Evolutionary conservation across 176 grass and related monocot species (phyloP).

Genomic region (Bothriochloa decipiens): DNA sequence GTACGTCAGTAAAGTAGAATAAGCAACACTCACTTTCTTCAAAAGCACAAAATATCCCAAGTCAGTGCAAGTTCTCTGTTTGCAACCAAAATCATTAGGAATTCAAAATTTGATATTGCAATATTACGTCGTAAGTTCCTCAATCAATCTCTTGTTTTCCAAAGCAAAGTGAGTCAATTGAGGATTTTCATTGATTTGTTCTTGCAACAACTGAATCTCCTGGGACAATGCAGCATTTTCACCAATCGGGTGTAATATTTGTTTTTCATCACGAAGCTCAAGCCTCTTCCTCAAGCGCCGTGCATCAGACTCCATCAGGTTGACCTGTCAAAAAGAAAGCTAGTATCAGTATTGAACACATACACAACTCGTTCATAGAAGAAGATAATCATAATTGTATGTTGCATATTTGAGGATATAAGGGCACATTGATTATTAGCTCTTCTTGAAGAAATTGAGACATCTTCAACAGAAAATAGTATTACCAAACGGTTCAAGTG

Average conservation of each 20-base stretch:
- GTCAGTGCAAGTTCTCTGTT: conserved; percentile 26
- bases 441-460: conserved; percentile 5
- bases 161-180: conserved; percentile 78
- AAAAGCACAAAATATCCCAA: conserved; percentile 30
- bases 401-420: conserved; percentile 24
- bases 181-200: conserved; percentile 67
- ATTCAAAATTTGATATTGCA: conserved; percentile 16
- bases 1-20: conserved; percentile 31
- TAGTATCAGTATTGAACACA: not conserved
- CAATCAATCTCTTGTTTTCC: conserved; percentile 80
- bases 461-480: conserved; percentile 12
- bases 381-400: conserved; percentile 21
- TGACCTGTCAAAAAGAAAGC: conserved; percentile 54
- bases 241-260: conserved; percentile 59
- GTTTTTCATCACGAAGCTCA: conserved; percentile 62
- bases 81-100: conserved; percentile 13
- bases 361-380: not conserved
- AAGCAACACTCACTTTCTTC: conserved; percentile 41
- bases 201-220: conserved; percentile 64
- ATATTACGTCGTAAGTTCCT: conserved; percentile 76
- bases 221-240: conserved; percentile 68
- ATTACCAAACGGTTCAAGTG: conserved; percentile 81
- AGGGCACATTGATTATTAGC: not conserved
- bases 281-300: conserved; percentile 52
- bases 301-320: conserved; percentile 71